phyloP scores from a whole-genome alignment of 2,329 filamentous ascomycete genomes.

The Whalleya microplaca region DNA sequence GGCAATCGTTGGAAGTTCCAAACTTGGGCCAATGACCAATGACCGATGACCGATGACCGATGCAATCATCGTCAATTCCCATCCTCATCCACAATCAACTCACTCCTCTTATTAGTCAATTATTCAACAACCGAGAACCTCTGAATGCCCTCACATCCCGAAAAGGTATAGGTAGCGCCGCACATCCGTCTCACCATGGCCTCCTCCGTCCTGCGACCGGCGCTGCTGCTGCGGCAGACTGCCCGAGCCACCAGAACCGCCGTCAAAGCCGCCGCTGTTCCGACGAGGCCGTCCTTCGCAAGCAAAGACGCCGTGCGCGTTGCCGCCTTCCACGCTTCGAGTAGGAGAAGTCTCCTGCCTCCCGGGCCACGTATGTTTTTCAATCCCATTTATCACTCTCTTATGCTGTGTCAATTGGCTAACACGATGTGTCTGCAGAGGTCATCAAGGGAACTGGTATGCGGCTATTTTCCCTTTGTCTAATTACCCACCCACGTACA shows the following conservation, averaged over 20 bases:
- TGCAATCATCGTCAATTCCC: conserved; percentile 36
- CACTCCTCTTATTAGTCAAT: no score
- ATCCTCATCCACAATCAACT: conserved; percentile 5
- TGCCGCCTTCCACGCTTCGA: conserved; percentile 86
- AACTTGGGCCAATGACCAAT: neutral
- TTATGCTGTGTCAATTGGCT: conserved; percentile 39
- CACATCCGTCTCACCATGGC: conserved; percentile 56
- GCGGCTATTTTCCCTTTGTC: conserved; percentile 21
- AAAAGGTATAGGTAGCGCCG: no score
- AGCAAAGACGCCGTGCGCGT: conserved; percentile 55
- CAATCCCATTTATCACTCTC: neutral
- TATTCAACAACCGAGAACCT: neutral
- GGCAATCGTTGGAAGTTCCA: conserved; percentile 44
- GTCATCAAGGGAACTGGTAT: conserved; percentile 75
- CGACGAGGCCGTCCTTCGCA: conserved; percentile 31
- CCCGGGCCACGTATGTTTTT: conserved; percentile 76
- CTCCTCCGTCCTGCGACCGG: conserved; percentile 59
- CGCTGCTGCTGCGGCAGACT: conserved; percentile 60
- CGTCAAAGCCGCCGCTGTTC: conserved; percentile 35
- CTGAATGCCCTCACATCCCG: conserved; percentile 15
- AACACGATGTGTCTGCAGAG: conserved; percentile 58
- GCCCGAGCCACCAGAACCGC: conserved; percentile 45
- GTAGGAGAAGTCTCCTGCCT: conserved; percentile 76
- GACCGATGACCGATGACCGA: conserved; percentile 15
- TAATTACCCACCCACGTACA: neutral